Evolutionary conservation across 768 basidiomycete genomes (phyloP), one percentile per base, ranked within the genome.

Genomic region (Mrakia frigida): DNA sequence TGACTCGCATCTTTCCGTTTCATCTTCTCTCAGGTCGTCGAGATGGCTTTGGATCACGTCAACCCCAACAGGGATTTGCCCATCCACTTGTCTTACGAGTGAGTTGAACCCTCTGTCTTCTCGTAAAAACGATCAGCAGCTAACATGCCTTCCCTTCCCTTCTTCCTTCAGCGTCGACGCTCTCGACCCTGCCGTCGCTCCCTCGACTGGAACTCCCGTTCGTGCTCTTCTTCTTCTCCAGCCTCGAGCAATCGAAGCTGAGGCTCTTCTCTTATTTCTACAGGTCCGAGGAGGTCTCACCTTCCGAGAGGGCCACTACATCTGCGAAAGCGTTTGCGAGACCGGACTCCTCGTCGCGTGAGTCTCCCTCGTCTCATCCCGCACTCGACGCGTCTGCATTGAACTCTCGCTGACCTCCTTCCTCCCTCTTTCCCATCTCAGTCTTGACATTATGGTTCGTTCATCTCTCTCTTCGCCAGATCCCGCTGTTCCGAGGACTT

Each of bases 241-340:
- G n/a, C 56, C 28, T 56, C 6, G 2, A 6, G 25, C 46, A 18
- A 50, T 18, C 46, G 13, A 50, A 4, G 13, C 56, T 56, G 25
- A 56, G 3, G 9, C 2, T 28, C n/a, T 28, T 25, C n/a, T 10
- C 3, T 50, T 18, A 2, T 21, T 4, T 50, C 56, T 56, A 10
- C 3, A 56, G 56, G 56, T 96, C 33, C 91, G 95, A 80, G 97
- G 97, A 2, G 97, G 97, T 16, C 85, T 99, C 78, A 94, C 92
- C 31, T 99, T 98, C 86, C 86, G 97, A 79, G 97, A 99, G 82
- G 96, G 95, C n/a, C 97, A 98, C 84, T 98, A 95, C 83, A 94
- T 96, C 81, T 94, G 92, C 79, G 94, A 98, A 84, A 90, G 92
- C 7, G 88, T 98, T 60, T 89, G 89, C 78, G 94, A 97, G 86